Conservation (phyloP, 441 rosid genomes). For the Biscutella laevigata region DNA sequence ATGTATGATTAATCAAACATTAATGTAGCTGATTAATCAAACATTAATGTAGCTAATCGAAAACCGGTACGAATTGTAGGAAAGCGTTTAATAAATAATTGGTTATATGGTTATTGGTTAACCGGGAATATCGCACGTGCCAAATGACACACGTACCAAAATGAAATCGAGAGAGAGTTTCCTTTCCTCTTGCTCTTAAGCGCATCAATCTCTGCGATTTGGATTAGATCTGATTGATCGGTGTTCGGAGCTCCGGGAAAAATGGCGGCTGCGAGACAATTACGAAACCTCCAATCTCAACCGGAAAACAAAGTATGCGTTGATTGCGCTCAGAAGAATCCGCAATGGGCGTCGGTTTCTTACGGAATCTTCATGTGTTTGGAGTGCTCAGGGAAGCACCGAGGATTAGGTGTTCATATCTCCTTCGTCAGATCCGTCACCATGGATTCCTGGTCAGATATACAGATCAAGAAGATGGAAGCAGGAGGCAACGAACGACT, state of each 20-base stretch:
- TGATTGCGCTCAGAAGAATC: conserved; percentile 86
- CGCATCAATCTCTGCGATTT: conserved; percentile 14
- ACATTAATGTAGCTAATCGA: no score
- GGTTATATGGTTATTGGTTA: no score
- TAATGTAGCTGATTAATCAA: no score
- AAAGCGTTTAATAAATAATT: no score
- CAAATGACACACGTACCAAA: no score
- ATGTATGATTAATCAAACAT: conserved; percentile 4
- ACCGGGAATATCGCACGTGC: no score
- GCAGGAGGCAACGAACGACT: conserved; percentile 78
- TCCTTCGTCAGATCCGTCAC: conserved; percentile 98
- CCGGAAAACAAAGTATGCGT: conserved; percentile 81
- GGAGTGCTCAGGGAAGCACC: conserved; percentile 97
- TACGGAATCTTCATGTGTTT: conserved; percentile 95
- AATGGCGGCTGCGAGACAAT: conserved; percentile 81
- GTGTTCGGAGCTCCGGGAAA: conserved; percentile 20
- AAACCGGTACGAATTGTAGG: no score
- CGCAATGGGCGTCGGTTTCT: conserved; percentile 99
- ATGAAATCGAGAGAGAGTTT: no score
- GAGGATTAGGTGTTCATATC: conserved; percentile 95
- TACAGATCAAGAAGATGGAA: conserved; percentile 98
- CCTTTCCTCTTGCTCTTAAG: no score
- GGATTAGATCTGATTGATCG: conserved; percentile 27
- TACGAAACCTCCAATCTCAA: conserved; percentile 75
- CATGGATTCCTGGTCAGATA: conserved; percentile 97